Conservation (phyloP, 2,329 filamentous ascomycete genomes). For the Cercospora sp. region DNA sequence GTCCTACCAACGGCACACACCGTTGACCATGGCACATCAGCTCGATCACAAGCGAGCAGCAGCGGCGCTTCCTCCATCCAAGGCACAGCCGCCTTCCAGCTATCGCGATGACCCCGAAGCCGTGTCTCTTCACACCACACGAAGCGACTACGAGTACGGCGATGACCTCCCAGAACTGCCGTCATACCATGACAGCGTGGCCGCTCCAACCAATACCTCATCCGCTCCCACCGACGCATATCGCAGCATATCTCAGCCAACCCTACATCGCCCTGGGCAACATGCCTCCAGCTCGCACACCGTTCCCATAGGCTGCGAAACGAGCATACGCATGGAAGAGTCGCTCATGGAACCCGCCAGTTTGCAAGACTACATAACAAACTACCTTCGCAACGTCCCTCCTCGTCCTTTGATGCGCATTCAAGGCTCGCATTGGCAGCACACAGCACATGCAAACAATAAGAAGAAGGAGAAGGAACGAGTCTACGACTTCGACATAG, state of each 20-base stretch:
- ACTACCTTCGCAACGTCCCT: slow-evolving; percentile 27
- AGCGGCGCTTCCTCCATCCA: slow-evolving; percentile 7
- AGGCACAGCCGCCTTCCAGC: slow-evolving; percentile 3
- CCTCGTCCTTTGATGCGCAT: slow-evolving; percentile 31
- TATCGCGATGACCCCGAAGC: slow-evolving; percentile 33
- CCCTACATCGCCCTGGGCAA: slow-evolving; percentile 11
- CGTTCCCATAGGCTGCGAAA: slow-evolving; percentile 24
- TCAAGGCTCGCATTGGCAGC: slow-evolving; percentile 33
- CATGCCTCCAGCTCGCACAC: slow-evolving; percentile 16
- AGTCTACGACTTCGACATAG: slow-evolving; percentile 33
- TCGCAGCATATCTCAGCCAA: slow-evolving; percentile 20
- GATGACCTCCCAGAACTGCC: slow-evolving; percentile 30
- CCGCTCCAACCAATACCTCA: slow-evolving; percentile 6
- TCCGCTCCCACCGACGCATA: slow-evolving; percentile 22
- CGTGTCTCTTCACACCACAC: slow-evolving; percentile 35
- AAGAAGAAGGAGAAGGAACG: slow-evolving; percentile 35
- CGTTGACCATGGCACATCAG: not conserved
- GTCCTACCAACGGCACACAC: not conserved
- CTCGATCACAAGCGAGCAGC: slow-evolving; percentile 18
- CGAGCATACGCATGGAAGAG: slow-evolving; percentile 34
- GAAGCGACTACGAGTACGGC: slow-evolving; percentile 32
- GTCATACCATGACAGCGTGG: slow-evolving; percentile 34
- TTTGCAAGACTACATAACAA: slow-evolving; percentile 31
- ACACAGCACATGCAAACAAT: slow-evolving; percentile 25
- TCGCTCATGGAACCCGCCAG: slow-evolving; percentile 26